These are phyloP conservation scores for Micromonas commoda DNA, from an alignment of 139 green algal species.

Conservation along the genomic window DNA sequence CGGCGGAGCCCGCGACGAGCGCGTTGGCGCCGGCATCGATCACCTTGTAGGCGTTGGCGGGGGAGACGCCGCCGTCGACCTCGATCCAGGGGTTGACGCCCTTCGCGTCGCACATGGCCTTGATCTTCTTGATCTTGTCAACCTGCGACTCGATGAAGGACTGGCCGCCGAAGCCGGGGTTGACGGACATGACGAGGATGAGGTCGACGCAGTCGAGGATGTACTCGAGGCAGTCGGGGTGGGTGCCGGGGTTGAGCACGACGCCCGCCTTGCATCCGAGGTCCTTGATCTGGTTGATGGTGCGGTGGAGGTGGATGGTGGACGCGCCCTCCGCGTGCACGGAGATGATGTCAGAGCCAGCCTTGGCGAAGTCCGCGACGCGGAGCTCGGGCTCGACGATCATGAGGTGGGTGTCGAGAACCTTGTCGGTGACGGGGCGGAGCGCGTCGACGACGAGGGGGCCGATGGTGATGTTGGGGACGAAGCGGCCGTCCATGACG, in stretches of 20 bases:
- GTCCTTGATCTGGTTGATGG: conserved; percentile 91
- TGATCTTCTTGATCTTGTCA: conserved; percentile 82
- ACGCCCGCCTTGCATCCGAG: conserved; percentile 90
- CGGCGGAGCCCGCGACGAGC: conserved; percentile 88
- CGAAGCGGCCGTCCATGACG: conserved; percentile 93
- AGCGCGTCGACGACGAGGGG: conserved; percentile 93
- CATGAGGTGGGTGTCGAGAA: conserved; percentile 53
- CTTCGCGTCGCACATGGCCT: conserved; percentile 67
- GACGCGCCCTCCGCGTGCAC: conserved; percentile 81
- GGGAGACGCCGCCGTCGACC: conserved; percentile 90
- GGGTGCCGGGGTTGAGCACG: conserved; percentile 95
- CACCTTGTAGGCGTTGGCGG: conserved; percentile 89
- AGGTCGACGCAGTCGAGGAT: conserved; percentile 85
- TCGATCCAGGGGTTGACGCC: conserved; percentile 98
- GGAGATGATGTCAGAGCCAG: conserved; percentile 97
- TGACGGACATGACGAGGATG: conserved; percentile 97
- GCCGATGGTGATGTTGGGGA: conserved; percentile 99
- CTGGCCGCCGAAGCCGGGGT: conserved; percentile 97
- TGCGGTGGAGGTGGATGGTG: conserved; percentile 94
- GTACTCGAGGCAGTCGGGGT: conserved; percentile 77
- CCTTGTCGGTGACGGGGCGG: conserved; percentile 88
- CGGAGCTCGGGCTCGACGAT: conserved; percentile 97
- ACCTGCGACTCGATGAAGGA: conserved; percentile 92
- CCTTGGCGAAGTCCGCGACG: conserved; percentile 90
- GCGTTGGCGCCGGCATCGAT: conserved; percentile 94